Percentiles rank a stretch among this genome's conserved stretches.
Conservation (phyloP, 345 rosid species). For the Salix viminalis region DNA sequence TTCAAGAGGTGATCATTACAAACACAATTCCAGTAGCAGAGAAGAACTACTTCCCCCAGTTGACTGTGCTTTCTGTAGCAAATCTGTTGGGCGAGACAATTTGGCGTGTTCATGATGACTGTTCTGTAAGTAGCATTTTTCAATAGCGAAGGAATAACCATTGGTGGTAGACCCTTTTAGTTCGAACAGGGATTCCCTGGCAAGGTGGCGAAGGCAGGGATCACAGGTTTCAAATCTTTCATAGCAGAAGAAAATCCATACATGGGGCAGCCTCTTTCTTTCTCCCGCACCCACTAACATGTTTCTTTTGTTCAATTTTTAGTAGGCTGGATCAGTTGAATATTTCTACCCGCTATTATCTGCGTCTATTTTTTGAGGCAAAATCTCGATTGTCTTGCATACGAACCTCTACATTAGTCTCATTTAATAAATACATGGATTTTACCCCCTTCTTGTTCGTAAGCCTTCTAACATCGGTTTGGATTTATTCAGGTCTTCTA, state of each 20-base stretch:
- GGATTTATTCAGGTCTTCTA: not conserved
- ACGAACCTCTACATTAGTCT: not conserved
- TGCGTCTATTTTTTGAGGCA: not conserved
- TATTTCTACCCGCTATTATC: not conserved
- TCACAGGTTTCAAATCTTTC: not conserved
- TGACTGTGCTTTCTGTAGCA: slow-evolving; percentile 86
- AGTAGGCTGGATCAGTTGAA: not conserved
- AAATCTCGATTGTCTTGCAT: not conserved
- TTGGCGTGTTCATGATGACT: slow-evolving; percentile 95
- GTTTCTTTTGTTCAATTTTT: not conserved
- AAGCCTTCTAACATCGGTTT: not conserved
- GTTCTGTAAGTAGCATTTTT: slow-evolving; percentile 58
- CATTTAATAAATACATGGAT: not conserved
- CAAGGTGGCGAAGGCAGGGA: not conserved
- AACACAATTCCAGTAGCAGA: slow-evolving; percentile 84
- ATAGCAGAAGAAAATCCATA: not conserved
- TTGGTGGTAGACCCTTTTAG: not conserved
- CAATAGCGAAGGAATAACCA: not conserved
- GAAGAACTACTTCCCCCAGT: slow-evolving; percentile 80
- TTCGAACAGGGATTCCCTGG: not conserved
- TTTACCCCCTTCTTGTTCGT: not conserved
- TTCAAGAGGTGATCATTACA: slow-evolving; percentile 92
- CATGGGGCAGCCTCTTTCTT: not conserved
- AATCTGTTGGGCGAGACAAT: slow-evolving; percentile 89
- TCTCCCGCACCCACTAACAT: not conserved